A percentile compares a stretch with the other conserved stretches of the same genome.
These are phyloP conservation scores for Cladosporium halotolerans DNA, from an alignment of 2,329 filamentous ascomycete genomes.

Conservation along the genomic window DNA sequence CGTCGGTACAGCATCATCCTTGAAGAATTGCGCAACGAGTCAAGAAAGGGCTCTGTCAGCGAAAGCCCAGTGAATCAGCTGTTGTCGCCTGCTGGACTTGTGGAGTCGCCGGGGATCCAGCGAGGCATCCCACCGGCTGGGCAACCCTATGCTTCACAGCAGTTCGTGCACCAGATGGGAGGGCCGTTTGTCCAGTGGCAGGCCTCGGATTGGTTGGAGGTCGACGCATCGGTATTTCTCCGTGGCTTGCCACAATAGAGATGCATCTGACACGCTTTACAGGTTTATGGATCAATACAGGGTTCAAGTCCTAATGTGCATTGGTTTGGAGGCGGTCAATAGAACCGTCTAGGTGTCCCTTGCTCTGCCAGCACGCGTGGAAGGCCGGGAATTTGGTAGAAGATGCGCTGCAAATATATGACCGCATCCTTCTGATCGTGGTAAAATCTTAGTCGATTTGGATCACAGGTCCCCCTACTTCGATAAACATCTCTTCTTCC, in stretches of 20 bases:
- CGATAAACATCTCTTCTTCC: too few species aligned
- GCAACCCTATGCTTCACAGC: not conserved
- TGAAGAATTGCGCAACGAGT: conserved; percentile 39
- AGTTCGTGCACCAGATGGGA: not conserved
- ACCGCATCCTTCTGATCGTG: too few species aligned
- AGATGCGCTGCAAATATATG: too few species aligned
- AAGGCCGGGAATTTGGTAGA: too few species aligned
- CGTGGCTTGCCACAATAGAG: not conserved
- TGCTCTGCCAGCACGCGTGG: too few species aligned
- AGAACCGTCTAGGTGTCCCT: too few species aligned
- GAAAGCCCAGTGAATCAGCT: not conserved
- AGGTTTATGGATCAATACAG: conserved; percentile 5
- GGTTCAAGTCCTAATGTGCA: not conserved
- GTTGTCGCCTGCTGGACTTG: not conserved
- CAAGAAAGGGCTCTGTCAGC: not conserved
- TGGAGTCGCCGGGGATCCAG: not conserved
- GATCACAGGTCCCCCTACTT: too few species aligned
- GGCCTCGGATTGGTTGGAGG: conserved; percentile 30
- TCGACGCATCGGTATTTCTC: conserved; percentile 27
- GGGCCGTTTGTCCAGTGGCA: conserved; percentile 27
- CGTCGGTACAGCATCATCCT: conserved; percentile 45
- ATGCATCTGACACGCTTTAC: not conserved
- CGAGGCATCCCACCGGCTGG: not conserved
- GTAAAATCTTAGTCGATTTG: too few species aligned
- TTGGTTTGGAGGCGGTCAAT: not conserved